Base-by-base conservation (phyloP, 805 yeast species). In the Groenewaldozyma tartarivorans region DNA sequence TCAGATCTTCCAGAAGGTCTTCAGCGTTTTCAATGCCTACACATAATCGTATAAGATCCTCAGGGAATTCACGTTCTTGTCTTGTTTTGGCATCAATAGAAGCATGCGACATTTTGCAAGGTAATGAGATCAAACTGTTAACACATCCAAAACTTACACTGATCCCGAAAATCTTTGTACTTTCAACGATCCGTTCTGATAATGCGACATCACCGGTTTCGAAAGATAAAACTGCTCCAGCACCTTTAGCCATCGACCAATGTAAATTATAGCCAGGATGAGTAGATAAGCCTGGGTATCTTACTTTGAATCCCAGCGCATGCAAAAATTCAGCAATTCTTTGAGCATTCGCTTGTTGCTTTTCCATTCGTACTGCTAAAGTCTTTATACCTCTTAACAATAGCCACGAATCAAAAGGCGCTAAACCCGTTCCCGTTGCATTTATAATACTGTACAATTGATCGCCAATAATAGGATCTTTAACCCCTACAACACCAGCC, bases 51-150 rank as follows among this genome's bases (percentile, higher is more conserved):
- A 88, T 77, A 55, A 88, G 69, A 58, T 90, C 96, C 61, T 88
- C 96, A 2, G 96, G 95, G 64, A 88, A 78, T 35, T 79, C 86
- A 59, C 97, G 77, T 60, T 82, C 94, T 37, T 78, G 79, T 61
- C 96, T 77, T 3, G 85, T 79, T 55, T 83, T 76, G 20, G 87
- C 81, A 52, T 87, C 95, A 47, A 88, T 88, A 2, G 95, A 81
- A n/a, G 96, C 96, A 57, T 88, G 97, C 4, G 95, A 84, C 96
- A 88, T 88, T 61, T 75, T 75, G 61, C 96, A 85, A 13, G 97
- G 97, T 79, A 88, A 74, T 31, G 95, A 85, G 43, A 88, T 85
- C 56, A 88, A 70, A 15, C 95, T 83, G 67, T 86, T 85, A 46
- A 90, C 95, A 60, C 95, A 82, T 18, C 97, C 97, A 63, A 88